Evolutionary conservation across 2,329 filamentous ascomycete genomes (phyloP), one percentile per base, ranked within the genome.

Genomic region (Colletotrichum lini): DNA sequence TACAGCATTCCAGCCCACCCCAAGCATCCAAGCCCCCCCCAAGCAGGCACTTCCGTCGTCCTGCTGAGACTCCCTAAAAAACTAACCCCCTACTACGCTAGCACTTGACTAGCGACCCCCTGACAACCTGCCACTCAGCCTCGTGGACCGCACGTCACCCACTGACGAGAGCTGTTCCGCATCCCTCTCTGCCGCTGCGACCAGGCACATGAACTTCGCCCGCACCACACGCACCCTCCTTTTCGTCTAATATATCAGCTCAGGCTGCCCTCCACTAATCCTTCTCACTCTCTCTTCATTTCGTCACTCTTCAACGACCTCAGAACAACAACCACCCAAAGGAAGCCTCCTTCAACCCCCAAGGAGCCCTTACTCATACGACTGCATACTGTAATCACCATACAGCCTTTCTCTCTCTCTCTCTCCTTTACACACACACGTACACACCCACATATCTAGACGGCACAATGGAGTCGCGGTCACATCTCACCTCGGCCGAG

Each of bases 401-500:
- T 35, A 18, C 18, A 21, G 16, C 53, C 53, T 40, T 7, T 38
- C 30, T 9, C 8, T 35, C 8, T 73, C 67, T 70, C 72, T 73
- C 75, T 74, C 76, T 75, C 75, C 50, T 35, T 49, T 40, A 15
- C 74, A 78, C 67, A 73, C 76, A 79, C 62, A 73, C 65, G 21
- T 15, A 54, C 52, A 54, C 44, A 45, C 44, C 7, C 44, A 45
- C 44, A 47, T 12, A 50, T 13, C 21, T 9, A 72, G 70, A 67
- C 44, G 56, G 59, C 76, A 83, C 58, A 75, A 89, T 88, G 86
- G 82, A 84, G 74, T 85, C 84, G 76, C 79, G 82, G 80, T 77
- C 79, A 74, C 81, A 81, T 72, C 82, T 89, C 77, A 81, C 81
- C 79, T 80, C 83, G 78, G 82, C 82, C 73, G 86, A 90, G 82